These are phyloP conservation scores for Amanita inopinata DNA, from an alignment of 768 basidiomycete genomes.

Conservation along the genomic window DNA sequence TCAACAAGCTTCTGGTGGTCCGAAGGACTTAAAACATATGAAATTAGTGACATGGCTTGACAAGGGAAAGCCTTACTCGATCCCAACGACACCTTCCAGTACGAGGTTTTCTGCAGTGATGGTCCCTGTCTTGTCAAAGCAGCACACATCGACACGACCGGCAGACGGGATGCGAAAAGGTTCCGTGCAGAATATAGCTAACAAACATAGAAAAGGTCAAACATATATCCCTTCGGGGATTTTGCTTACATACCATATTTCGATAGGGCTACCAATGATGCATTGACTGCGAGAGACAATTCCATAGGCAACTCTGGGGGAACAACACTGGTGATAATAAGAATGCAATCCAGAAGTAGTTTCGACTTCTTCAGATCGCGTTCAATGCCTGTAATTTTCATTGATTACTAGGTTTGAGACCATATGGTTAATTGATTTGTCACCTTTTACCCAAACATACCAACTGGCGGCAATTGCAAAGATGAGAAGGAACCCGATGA, in stretches of 20 bases:
- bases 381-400: conserved; percentile 58
- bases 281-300: conserved; percentile 90
- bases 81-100: conserved; percentile 86
- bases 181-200: conserved; percentile 98
- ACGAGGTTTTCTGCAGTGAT: conserved; percentile 95
- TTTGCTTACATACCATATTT: conserved; percentile 63
- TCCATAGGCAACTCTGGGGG: conserved; percentile 99
- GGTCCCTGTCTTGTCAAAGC: conserved; percentile 99
- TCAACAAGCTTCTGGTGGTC: conserved; percentile 63
- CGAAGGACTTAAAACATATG: conserved; percentile 31
- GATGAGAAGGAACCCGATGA: conserved; percentile 95
- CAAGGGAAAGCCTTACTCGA: conserved; percentile 53
- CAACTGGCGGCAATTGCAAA: conserved; percentile 97
- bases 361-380: conserved; percentile 91
- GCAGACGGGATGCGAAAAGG: conserved; percentile 97
- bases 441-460: conserved; percentile 97
- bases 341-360: conserved; percentile 86
- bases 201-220: conserved; percentile 6
- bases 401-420: neutral
- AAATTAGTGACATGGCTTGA: conserved; percentile 8
- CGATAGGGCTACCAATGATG: conserved; percentile 84
- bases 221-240: neutral
- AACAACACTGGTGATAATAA: conserved; percentile 96
- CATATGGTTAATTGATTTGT: conserved; percentile 2
- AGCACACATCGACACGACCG: conserved; percentile 94